Evolutionary conservation across 2,329 filamentous ascomycete species (phyloP).

Genomic region (Pestalotiopsis sp.): DNA sequence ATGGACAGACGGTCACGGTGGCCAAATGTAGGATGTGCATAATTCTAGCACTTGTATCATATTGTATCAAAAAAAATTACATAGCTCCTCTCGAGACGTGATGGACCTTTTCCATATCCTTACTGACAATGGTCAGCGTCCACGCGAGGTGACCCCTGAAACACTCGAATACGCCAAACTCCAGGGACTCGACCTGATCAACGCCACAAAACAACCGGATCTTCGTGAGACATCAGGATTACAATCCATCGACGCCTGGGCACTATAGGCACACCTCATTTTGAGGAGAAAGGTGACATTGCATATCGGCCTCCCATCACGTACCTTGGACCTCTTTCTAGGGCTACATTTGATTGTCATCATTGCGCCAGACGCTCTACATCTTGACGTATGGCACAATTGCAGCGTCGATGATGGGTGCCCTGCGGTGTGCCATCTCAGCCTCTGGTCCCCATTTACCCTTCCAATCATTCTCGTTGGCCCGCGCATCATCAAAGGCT

Average conservation of each 20-base stretch:
- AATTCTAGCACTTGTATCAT: no score
- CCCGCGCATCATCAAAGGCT: conserved; percentile 71
- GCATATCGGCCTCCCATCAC: not conserved
- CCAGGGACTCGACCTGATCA: not conserved
- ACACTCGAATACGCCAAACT: not conserved
- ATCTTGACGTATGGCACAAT: conserved; percentile 61
- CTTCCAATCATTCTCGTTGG: conserved; percentile 73
- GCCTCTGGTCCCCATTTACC: conserved; percentile 73
- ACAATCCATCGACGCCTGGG: not conserved
- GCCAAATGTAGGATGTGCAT: no score
- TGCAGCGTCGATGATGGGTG: conserved; percentile 65
- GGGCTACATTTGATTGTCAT: not conserved
- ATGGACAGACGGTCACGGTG: no score
- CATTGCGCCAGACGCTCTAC: conserved; percentile 7
- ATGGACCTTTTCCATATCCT: not conserved
- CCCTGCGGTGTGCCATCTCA: conserved; percentile 53
- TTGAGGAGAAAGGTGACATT: not conserved
- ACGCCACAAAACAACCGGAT: not conserved
- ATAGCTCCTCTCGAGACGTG: not conserved
- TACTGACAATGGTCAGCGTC: not conserved
- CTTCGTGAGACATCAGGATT: not conserved
- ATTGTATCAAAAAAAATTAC: no score
- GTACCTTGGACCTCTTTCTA: not conserved
- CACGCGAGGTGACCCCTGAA: not conserved
- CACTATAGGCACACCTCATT: not conserved